These are phyloP conservation scores for Citrus trifoliata DNA, from an alignment of 345 rosid genomes.

Conservation along the genomic window DNA sequence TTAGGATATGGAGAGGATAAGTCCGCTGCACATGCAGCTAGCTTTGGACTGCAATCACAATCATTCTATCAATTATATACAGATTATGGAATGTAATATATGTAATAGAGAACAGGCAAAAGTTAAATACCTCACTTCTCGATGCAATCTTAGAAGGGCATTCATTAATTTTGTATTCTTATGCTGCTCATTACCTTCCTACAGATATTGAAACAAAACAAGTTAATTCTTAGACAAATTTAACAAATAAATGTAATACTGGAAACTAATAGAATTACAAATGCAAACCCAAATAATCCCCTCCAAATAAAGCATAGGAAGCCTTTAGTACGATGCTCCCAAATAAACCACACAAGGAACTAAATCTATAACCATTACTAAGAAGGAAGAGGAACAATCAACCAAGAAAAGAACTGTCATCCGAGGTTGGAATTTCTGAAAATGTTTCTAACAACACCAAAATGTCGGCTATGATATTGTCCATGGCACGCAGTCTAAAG, in stretches of 20 bases:
- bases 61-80: slow-evolving; percentile 19
- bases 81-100: slow-evolving; percentile 1
- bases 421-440: background rate
- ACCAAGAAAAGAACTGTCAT: background rate
- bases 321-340: background rate
- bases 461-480: background rate
- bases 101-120: slow-evolving; percentile 11
- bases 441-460: too few relatives aligned
- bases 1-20: slow-evolving; percentile 81
- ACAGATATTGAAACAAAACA: slow-evolving; percentile 25
- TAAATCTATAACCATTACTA: background rate
- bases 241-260: background rate
- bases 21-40: slow-evolving; percentile 96
- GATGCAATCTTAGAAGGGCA: slow-evolving; percentile 79
- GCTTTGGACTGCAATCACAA: slow-evolving; percentile 76
- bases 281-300: background rate
- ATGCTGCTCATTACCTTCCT: slow-evolving; percentile 90
- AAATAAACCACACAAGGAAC: background rate
- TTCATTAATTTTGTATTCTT: slow-evolving; percentile 90
- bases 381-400: background rate
- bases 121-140: slow-evolving; percentile 77
- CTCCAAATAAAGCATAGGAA: background rate
- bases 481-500: background rate
- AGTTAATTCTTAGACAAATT: slow-evolving; percentile 9
- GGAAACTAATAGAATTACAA: background rate